Percentiles rank a stretch among this genome's conserved stretches.
phyloP scores from a whole-genome alignment of 2,329 filamentous ascomycete genomes.

The Fusarium sp. region DNA sequence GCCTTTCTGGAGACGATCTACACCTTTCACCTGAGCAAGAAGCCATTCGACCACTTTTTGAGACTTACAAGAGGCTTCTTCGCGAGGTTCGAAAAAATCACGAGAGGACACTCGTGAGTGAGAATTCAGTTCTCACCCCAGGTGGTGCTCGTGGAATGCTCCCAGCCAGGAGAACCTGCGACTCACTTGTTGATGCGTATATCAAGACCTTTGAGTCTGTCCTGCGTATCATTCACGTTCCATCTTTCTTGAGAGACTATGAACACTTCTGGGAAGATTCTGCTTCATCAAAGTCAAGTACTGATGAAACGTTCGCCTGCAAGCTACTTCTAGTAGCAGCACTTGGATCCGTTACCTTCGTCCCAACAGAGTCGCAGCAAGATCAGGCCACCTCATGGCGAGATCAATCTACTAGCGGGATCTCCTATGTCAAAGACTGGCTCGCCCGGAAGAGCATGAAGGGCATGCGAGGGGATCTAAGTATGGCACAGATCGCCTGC shows the following conservation, averaged over 20 bases:
- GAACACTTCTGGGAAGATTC: neutral
- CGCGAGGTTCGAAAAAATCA: too few species aligned
- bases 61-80: neutral
- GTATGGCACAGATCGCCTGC: neutral
- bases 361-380: neutral
- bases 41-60: neutral
- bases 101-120: accelerated
- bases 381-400: neutral
- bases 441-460: neutral
- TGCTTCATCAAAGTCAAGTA: neutral
- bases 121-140: neutral
- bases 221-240: neutral
- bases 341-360: neutral
- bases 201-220: neutral
- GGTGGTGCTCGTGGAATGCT: neutral
- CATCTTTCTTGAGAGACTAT: neutral
- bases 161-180: neutral
- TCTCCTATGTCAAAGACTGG: neutral
- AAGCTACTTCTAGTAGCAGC: neutral
- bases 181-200: neutral
- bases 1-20: accelerated
- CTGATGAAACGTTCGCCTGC: neutral
- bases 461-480: neutral
- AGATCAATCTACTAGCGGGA: neutral
- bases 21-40: neutral